Conservation (phyloP, 2,329 filamentous ascomycete genomes). For the Didymella lethalis region DNA sequence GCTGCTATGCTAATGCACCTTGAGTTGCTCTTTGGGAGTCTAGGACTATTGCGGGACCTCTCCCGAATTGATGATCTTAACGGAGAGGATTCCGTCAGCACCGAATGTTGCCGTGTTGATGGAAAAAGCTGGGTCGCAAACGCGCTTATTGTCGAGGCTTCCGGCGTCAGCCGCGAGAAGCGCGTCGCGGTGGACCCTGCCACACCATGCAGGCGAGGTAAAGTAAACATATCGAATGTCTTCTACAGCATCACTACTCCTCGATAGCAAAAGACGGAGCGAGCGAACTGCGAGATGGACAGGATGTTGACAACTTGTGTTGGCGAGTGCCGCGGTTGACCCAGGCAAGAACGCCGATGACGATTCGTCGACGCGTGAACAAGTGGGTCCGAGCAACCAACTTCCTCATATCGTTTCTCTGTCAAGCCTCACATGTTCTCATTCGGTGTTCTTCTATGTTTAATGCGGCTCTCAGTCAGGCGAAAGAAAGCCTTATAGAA, state of each 20-base stretch:
- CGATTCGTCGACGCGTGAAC: conserved; percentile 10
- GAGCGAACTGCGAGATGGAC: neutral
- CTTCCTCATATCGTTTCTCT: too few species aligned
- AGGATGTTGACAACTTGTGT: neutral
- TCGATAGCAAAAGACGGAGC: neutral
- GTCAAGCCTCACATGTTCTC: too few species aligned
- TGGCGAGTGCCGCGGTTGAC: neutral
- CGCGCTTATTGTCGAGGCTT: neutral
- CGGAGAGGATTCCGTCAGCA: neutral
- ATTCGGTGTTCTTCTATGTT: too few species aligned
- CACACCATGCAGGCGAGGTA: conserved; percentile 10
- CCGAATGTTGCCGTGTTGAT: neutral
- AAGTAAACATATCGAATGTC: conserved; percentile 7
- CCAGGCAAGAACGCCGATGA: conserved; percentile 8
- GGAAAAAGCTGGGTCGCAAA: neutral
- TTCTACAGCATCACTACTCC: neutral
- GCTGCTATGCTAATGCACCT: conserved; percentile 13
- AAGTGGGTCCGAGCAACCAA: conserved; percentile 1
- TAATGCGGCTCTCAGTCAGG: too few species aligned
- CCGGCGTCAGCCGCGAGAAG: conserved; percentile 4
- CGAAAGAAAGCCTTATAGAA: too few species aligned
- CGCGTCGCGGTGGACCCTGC: conserved; percentile 13
- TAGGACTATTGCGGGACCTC: neutral
- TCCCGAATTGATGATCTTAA: neutral
- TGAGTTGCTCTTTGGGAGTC: neutral